phyloP scores from a whole-genome alignment of 2,329 filamentous ascomycete genomes.

The Paramyrothecium roridum region DNA sequence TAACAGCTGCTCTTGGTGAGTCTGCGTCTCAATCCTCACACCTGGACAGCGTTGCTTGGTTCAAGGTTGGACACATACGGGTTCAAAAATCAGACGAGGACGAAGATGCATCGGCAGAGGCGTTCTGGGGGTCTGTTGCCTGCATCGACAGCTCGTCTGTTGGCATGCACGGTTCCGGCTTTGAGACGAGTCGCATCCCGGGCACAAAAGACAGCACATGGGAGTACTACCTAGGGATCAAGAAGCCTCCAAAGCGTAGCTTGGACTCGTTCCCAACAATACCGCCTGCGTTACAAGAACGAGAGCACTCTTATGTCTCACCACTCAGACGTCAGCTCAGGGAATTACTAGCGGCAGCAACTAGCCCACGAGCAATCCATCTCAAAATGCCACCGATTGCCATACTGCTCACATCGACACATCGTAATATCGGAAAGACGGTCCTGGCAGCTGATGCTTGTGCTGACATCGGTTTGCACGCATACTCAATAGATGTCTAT shows the following conservation, averaged over 20 bases:
- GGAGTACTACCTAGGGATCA: slow-evolving; percentile 85
- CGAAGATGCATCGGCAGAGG: slow-evolving; percentile 59
- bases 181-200: slow-evolving; percentile 76
- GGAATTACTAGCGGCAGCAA: slow-evolving; percentile 84
- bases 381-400: slow-evolving; percentile 85
- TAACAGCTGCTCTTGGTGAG: slow-evolving; percentile 39
- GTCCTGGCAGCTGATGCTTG: slow-evolving; percentile 74
- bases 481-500: slow-evolving; percentile 84
- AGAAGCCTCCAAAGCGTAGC: slow-evolving; percentile 54
- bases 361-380: slow-evolving; percentile 81
- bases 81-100: slow-evolving; percentile 50
- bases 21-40: slow-evolving; percentile 21
- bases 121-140: slow-evolving; percentile 81
- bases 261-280: slow-evolving; percentile 33
- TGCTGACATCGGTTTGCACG: slow-evolving; percentile 85
- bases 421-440: slow-evolving; percentile 91
- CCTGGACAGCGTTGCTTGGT: slow-evolving; percentile 78
- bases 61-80: slow-evolving; percentile 76
- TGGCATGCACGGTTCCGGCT: slow-evolving; percentile 88
- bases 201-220: slow-evolving; percentile 74
- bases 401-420: slow-evolving; percentile 84
- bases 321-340: slow-evolving; percentile 69
- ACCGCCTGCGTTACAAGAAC: slow-evolving; percentile 39
- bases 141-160: slow-evolving; percentile 84
- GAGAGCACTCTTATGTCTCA: slow-evolving; percentile 48